Base-by-base conservation (phyloP, 2,329 filamentous ascomycete species). In the Sclerotinia subarctica region DNA sequence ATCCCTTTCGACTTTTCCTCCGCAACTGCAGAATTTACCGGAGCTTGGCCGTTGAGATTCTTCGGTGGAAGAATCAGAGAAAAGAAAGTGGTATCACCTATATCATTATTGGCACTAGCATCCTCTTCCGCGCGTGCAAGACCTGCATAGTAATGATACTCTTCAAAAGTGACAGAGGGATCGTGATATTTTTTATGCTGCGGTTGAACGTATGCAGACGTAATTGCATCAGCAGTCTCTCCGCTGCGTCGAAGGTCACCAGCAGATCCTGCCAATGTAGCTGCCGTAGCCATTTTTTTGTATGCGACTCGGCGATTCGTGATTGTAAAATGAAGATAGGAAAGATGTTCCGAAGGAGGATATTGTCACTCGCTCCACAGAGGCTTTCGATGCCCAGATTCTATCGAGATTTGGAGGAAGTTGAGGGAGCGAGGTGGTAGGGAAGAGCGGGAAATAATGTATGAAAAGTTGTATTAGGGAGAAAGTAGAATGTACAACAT, bases 101-200 rank as follows among this genome's bases (percentile, higher is more conserved):
- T 59, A 38, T 70, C 66, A 15, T 57, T 19, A 8, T 63, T 49
- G 3, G 57, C 26, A 46, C 47, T 26, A 19, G 58, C 46, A 60
- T 69, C 47, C 35, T 70, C 69, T 54, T 69, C 67, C 3, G 57
- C 67, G 42, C 77, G 73, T 5, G 77, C 78, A 44, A 72, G 69
- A 44, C 73, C 62, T 1, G 77, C 77, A 67, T 77, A 78, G 69
- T 78, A 76, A 65, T 75, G 66, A 58, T 79, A 79, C 69, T 78
- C 77, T 66, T 79, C 77, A 65, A 79, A 78, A 2, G 70, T 69
- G 44, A 78, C 69, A 62, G 53, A 71, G 15, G 72, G 57, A 62
- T 79, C 77, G 74, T 71, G 75, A 1, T 74, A 70, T 59, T 64
- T 68, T 4, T 46, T 58, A 26, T 66, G 54, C 44, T 66, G 64